These are phyloP conservation scores for Lactarius hatsudake DNA, from an alignment of 768 basidiomycete genomes.

Conservation along the genomic window DNA sequence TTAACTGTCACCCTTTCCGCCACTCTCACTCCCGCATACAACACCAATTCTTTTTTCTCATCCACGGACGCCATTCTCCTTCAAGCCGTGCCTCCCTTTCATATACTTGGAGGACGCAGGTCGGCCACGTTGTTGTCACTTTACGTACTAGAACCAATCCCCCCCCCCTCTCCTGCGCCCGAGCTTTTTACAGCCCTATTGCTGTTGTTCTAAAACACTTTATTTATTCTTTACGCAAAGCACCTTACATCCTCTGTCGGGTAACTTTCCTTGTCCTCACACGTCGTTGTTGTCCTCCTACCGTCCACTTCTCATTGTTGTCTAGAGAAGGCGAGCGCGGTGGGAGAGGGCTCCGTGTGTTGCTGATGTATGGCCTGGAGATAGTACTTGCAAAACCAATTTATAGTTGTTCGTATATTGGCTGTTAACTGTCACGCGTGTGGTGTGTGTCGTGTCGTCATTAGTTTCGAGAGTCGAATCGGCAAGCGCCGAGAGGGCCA, in stretches of 20 bases:
- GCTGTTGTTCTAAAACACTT: constrained; percentile 25
- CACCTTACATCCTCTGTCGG: constrained; percentile 21
- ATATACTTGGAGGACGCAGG: constrained; percentile 6
- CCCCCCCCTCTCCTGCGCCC: constrained; percentile 30
- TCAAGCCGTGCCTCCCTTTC: constrained; percentile 40
- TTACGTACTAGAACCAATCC: constrained; percentile 25
- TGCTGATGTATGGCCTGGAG: constrained; percentile 28
- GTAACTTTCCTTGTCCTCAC: constrained; percentile 23
- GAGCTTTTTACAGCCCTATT: constrained; percentile 29
- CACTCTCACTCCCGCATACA: constrained; percentile 34
- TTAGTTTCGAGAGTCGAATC: neutral
- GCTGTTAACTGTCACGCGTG: neutral
- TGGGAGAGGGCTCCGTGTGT: constrained; percentile 72
- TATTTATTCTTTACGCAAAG: constrained; percentile 24
- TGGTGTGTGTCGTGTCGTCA: neutral
- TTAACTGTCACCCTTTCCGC: constrained; percentile 21
- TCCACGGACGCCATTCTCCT: constrained; percentile 75
- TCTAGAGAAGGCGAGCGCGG: constrained; percentile 55
- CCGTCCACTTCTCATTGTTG: constrained; percentile 50
- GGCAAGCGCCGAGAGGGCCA: constrained; percentile 14
- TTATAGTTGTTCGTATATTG: neutral
- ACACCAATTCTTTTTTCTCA: constrained; percentile 40
- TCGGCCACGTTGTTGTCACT: constrained; percentile 18
- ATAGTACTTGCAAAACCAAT: constrained; percentile 11
- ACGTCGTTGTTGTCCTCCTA: constrained; percentile 61